Evolutionary conservation across 163 green algal genomes (phyloP).

Genomic region (Coccomyxa subellipsoidea): DNA sequence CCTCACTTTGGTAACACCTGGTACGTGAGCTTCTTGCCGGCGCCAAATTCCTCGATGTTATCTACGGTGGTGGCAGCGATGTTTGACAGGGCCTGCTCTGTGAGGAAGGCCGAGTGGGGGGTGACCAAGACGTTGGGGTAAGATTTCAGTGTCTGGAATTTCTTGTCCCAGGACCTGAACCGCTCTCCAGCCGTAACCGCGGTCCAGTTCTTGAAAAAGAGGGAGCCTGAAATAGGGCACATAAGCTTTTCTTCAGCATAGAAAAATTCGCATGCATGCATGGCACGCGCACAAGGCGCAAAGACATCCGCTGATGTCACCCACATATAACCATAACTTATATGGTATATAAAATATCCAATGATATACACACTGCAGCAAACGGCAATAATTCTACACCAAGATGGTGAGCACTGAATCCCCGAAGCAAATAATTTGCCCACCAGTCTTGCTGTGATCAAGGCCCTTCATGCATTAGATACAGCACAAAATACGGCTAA

Average conservation of each 20-base stretch:
- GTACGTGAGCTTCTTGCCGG: background rate
- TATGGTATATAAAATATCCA: background rate
- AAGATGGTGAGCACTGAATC: too few relatives aligned
- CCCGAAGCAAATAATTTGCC: too few relatives aligned
- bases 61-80: slow-evolving; percentile 55
- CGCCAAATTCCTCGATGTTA: slow-evolving; percentile 42
- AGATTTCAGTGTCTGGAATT: slow-evolving; percentile 48
- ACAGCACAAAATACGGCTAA: too few relatives aligned
- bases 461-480: too few relatives aligned
- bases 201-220: slow-evolving; percentile 77
- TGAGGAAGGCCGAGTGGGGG: slow-evolving; percentile 82
- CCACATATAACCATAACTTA: too few relatives aligned
- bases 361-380: background rate
- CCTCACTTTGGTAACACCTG: background rate
- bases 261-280: too few relatives aligned
- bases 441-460: too few relatives aligned
- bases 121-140: slow-evolving; percentile 74
- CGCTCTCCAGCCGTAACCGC: slow-evolving; percentile 9
- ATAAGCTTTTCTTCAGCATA: background rate
- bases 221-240: background rate
- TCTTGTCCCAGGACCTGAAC: slow-evolving; percentile 46
- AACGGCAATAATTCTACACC: too few relatives aligned
- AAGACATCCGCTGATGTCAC: too few relatives aligned
- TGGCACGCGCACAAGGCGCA: too few relatives aligned
- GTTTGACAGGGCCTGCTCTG: slow-evolving; percentile 66